Conservation (phyloP, 2,329 filamentous ascomycete genomes). For the Diaporthe vexans region DNA sequence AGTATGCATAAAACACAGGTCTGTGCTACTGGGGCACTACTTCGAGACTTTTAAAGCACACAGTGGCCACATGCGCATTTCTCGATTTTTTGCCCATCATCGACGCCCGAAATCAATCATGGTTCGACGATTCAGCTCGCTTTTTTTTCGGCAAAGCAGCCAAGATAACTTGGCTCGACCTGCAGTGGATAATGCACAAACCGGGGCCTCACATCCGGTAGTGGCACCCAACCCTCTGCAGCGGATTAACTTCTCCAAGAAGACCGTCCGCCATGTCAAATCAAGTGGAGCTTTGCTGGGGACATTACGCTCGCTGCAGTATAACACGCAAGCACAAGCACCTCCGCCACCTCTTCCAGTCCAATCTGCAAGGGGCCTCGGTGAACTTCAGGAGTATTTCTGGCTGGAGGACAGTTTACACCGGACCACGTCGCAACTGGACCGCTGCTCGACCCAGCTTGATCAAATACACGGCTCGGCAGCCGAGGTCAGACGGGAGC, state of each 20-base stretch:
- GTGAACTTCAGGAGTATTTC: slow-evolving; percentile 24
- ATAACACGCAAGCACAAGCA: neutral
- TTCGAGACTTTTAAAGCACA: slow-evolving; percentile 2
- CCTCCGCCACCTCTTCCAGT: neutral
- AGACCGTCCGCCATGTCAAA: slow-evolving; percentile 8
- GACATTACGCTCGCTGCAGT: neutral
- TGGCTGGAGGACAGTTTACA: slow-evolving; percentile 25
- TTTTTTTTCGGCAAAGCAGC: slow-evolving; percentile 18
- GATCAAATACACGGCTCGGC: slow-evolving; percentile 21
- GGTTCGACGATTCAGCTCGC: slow-evolving; percentile 19
- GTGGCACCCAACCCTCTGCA: neutral
- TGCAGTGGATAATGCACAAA: neutral
- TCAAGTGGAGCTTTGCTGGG: slow-evolving; percentile 10
- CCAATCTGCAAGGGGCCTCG: slow-evolving; percentile 10
- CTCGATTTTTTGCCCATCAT: neutral
- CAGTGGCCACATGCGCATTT: neutral
- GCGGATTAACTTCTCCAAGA: slow-evolving; percentile 11
- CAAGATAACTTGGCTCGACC: neutral
- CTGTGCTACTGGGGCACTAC: slow-evolving; percentile 9
- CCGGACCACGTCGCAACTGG: slow-evolving; percentile 9
- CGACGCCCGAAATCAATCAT: neutral
- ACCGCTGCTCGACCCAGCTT: slow-evolving; percentile 10
- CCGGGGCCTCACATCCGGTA: neutral
- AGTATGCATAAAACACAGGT: slow-evolving; percentile 21
- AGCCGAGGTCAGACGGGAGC: slow-evolving; percentile 14